phyloP scores from a whole-genome alignment of 192 early-diverging fungal genomes.

The Podila clonocystis region DNA sequence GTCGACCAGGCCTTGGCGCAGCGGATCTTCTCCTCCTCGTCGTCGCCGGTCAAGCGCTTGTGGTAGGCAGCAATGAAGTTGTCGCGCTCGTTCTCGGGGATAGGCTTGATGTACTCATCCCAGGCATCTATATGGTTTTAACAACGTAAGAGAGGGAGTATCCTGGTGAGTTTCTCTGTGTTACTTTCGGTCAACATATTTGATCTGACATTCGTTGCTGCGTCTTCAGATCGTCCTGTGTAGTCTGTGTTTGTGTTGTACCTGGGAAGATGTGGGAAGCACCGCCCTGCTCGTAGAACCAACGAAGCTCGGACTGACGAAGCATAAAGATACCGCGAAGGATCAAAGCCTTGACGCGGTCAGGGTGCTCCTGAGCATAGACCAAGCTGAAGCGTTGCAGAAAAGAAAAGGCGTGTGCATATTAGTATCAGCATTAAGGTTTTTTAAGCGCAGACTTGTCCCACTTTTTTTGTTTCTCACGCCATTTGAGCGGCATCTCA shows the following conservation, averaged over 20 bases:
- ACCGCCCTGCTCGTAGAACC: slow-evolving; percentile 77
- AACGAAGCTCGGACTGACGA: slow-evolving; percentile 64
- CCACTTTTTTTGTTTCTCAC: not conserved
- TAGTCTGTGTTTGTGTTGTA: not conserved
- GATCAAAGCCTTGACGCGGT: slow-evolving; percentile 70
- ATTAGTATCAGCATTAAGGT: not conserved
- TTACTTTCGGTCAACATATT: no score
- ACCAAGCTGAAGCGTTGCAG: slow-evolving; percentile 34
- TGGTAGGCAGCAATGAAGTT: slow-evolving; percentile 74
- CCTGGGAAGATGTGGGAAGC: slow-evolving; percentile 72
- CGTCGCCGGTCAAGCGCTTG: slow-evolving; percentile 64
- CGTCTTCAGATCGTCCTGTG: slow-evolving; percentile 6
- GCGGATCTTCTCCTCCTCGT: slow-evolving; percentile 57
- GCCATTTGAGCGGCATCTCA: not conserved
- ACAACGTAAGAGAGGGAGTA: not conserved
- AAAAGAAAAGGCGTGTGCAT: not conserved
- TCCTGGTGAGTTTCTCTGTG: no score
- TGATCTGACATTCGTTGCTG: no score
- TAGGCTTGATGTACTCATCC: slow-evolving; percentile 66
- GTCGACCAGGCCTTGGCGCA: slow-evolving; percentile 64
- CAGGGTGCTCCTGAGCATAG: slow-evolving; percentile 71
- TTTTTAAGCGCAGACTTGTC: no score
- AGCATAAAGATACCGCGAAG: slow-evolving; percentile 74
- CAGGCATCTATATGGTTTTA: slow-evolving; percentile 52
- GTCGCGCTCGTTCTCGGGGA: slow-evolving; percentile 69